Evolutionary conservation across 495 filamentous ascomycete genomes (phyloP).

Genomic region (Aspergillus nidulans): DNA sequence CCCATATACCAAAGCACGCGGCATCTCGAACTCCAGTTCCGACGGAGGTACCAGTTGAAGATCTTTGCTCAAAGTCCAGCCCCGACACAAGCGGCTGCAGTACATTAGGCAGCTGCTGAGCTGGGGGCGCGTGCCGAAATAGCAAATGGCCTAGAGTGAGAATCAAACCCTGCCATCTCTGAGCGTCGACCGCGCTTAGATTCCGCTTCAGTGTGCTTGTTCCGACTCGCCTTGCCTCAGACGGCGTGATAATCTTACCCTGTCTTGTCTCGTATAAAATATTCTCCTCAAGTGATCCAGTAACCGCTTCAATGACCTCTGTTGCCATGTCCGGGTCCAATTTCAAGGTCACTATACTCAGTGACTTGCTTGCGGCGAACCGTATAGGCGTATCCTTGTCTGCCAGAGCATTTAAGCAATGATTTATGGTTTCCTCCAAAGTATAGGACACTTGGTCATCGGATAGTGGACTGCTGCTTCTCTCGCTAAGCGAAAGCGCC

Average conservation of each 20-base stretch:
- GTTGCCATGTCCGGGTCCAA: slow-evolving; percentile 73
- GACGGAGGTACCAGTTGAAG: slow-evolving; percentile 71
- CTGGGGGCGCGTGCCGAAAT: slow-evolving; percentile 69
- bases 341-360: slow-evolving; percentile 78
- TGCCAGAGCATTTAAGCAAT: slow-evolving; percentile 61
- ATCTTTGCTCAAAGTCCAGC: slow-evolving; percentile 80
- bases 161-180: slow-evolving; percentile 88
- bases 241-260: slow-evolving; percentile 33
- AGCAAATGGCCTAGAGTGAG: slow-evolving; percentile 82
- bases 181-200: slow-evolving; percentile 66
- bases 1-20: slow-evolving; percentile 93
- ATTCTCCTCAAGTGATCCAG: slow-evolving; percentile 69
- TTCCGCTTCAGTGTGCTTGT: slow-evolving; percentile 47
- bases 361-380: slow-evolving; percentile 85
- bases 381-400: slow-evolving; percentile 89
- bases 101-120: slow-evolving; percentile 61
- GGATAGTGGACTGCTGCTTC: slow-evolving; percentile 29
- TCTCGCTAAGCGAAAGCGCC: slow-evolving; percentile 45
- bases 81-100: slow-evolving; percentile 67
- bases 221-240: slow-evolving; percentile 31
- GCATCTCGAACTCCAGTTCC: slow-evolving; percentile 95
- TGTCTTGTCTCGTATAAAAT: slow-evolving; percentile 58
- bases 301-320: slow-evolving; percentile 80
- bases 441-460: slow-evolving; percentile 45
- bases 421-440: slow-evolving; percentile 59